Evolutionary conservation across 768 basidiomycete species (phyloP).

Genomic region (Pulveroboletus sp.): DNA sequence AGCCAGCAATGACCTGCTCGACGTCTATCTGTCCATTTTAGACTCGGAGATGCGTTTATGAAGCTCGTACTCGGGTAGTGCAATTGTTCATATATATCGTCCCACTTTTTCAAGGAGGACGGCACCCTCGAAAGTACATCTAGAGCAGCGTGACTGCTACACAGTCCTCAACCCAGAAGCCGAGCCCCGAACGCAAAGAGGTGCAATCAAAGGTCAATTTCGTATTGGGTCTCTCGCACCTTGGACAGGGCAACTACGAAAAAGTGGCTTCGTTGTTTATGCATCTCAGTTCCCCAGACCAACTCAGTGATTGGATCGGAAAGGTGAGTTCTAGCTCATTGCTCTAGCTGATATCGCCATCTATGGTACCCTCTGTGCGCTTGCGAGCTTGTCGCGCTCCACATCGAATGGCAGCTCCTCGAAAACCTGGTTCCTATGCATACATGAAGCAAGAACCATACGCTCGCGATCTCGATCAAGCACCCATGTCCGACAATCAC

Average conservation of each 20-base stretch:
- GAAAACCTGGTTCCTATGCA: slow-evolving; percentile 67
- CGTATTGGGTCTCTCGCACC: slow-evolving; percentile 72
- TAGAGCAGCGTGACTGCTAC: slow-evolving; percentile 10
- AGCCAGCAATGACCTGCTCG: slow-evolving; percentile 92
- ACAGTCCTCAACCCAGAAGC: slow-evolving; percentile 38
- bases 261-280: slow-evolving; percentile 75
- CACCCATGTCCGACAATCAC: slow-evolving; percentile 82
- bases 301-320: slow-evolving; percentile 75
- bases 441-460: slow-evolving; percentile 88
- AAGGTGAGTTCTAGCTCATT: slow-evolving; percentile 62
- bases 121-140: slow-evolving; percentile 71
- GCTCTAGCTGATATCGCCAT: slow-evolving; percentile 82
- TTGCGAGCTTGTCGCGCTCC: too few species aligned
- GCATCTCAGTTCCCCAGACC: slow-evolving; percentile 58
- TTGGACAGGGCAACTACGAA: slow-evolving; percentile 71
- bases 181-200: slow-evolving; percentile 47
- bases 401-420: slow-evolving; percentile 63
- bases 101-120: slow-evolving; percentile 94
- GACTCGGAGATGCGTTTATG: slow-evolving; percentile 64
- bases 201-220: slow-evolving; percentile 81
- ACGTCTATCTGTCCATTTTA: slow-evolving; percentile 81
- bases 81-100: slow-evolving; percentile 81
- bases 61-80: slow-evolving; percentile 83
- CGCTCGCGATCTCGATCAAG: slow-evolving; percentile 77
- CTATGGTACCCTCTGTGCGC: too few species aligned